Base-by-base conservation (phyloP, 805 yeast species). In the Schizosaccharomyces osmophilus region DNA sequence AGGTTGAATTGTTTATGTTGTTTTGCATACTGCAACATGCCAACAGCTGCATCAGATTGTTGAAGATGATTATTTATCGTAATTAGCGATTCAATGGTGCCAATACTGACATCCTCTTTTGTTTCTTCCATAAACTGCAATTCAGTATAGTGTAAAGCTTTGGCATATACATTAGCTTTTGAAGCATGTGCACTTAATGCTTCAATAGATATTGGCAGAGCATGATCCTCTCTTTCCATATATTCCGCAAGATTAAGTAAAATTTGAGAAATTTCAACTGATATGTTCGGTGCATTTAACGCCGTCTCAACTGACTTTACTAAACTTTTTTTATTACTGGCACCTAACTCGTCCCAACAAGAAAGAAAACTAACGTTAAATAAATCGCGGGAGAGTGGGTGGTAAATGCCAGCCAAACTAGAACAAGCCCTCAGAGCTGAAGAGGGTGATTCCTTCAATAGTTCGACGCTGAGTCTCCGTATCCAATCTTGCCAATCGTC, bases 401-500 rank as follows among this genome's bases (percentile, higher is more conserved):
- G 81, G 66, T 88, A 87, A 57, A 86, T 85, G 5, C 87, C 82
- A 0, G 97, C 97, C 61, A 93, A 73, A 8, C 84, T 83, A 1
- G 95, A 85, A 69, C 98, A 93, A 0, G 97, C 95, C 65, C 97
- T 78, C 48, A 93, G 76, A 1, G 97, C 94, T 67, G 86, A 95
- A 0, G 96, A 87, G 1, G 99, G 95, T 42, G 95, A 86, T 69
- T 89, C 95, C 67, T 85, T 87, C 65, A 93, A 73, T 41, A 93
- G 71, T 68, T 88, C 96, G 61, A 87, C 84, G 66, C 93, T 82
- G 59, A 93, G 74, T 63, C 93, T 77, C 63, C 94, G 79, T 65
- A 88, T 82, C 99, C 99, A 93, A 68, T 93, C 97, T 67, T 85
- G 90, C 97, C 98, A 93, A 66, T 93, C 98, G 67, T 89, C 97